These are phyloP conservation scores for Acacia acuminata DNA, from an alignment of 306 rosid genomes.

Conservation along the genomic window DNA sequence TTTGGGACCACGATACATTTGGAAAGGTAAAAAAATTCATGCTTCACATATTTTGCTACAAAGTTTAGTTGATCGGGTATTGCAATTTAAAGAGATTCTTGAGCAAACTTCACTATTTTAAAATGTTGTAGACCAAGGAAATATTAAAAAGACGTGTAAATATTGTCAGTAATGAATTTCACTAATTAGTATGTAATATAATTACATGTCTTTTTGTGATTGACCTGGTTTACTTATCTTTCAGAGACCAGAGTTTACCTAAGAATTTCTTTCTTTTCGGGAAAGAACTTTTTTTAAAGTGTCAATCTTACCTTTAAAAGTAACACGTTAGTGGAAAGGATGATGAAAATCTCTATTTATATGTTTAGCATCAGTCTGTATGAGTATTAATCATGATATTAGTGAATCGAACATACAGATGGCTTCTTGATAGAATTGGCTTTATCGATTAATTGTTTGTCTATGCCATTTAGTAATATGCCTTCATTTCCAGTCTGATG, in stretches of 20 bases:
- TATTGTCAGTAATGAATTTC: neutral
- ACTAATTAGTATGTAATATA: neutral
- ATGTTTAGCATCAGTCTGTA: neutral
- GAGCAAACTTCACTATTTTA: neutral
- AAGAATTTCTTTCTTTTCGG: neutral
- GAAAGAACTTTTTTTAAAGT: neutral
- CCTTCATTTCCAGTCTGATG: neutral
- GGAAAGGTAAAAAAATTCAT: slow-evolving; percentile 71
- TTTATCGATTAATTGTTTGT: neutral
- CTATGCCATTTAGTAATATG: neutral
- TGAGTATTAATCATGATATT: neutral
- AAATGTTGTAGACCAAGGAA: neutral
- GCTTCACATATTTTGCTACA: slow-evolving; percentile 1
- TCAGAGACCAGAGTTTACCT: neutral
- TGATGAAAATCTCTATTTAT: slow-evolving; percentile 18
- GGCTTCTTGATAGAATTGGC: neutral
- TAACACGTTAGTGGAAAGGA: neutral
- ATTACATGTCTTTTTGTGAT: neutral
- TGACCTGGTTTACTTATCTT: neutral
- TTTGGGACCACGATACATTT: slow-evolving; percentile 95
- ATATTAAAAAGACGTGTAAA: neutral
- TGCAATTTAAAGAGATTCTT: neutral
- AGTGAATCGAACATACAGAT: neutral
- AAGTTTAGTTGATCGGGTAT: neutral
- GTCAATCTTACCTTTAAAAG: neutral